These are phyloP conservation scores for Fusarium setosum DNA, from an alignment of 2,329 filamentous ascomycete genomes.

Conservation along the genomic window DNA sequence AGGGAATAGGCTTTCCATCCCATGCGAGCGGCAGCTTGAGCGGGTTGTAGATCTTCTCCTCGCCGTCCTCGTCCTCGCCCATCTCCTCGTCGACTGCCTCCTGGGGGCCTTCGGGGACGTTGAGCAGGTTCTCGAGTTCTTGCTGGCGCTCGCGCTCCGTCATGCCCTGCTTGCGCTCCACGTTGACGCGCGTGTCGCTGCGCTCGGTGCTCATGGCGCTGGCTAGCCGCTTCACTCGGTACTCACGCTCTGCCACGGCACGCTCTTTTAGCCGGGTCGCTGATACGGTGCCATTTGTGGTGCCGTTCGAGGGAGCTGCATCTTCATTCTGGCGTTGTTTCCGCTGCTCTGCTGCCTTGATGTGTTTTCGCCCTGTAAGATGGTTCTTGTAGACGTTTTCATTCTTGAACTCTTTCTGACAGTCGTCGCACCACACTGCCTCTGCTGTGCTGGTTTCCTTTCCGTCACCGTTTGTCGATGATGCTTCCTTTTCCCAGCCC, in stretches of 20 bases:
- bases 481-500: slow-evolving; percentile 77
- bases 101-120: slow-evolving; percentile 46
- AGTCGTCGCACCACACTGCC: slow-evolving; percentile 89
- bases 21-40: slow-evolving; percentile 95
- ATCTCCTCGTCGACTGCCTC: slow-evolving; percentile 64
- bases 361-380: slow-evolving; percentile 90
- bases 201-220: slow-evolving; percentile 88
- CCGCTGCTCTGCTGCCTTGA: slow-evolving; percentile 80
- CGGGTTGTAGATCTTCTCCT: slow-evolving; percentile 95
- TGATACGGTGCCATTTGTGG: slow-evolving; percentile 45
- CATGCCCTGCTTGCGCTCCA: slow-evolving; percentile 97
- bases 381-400: slow-evolving; percentile 94
- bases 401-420: slow-evolving; percentile 95
- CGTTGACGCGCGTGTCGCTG: slow-evolving; percentile 90
- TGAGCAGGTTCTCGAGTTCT: slow-evolving; percentile 89
- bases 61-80: slow-evolving; percentile 79
- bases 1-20: slow-evolving; percentile 99
- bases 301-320: slow-evolving; percentile 44
- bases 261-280: slow-evolving; percentile 82
- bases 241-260: slow-evolving; percentile 89
- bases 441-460: slow-evolving; percentile 58
- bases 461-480: slow-evolving; percentile 47
- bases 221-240: slow-evolving; percentile 82
- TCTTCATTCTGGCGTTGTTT: slow-evolving; percentile 60
- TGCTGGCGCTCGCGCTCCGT: slow-evolving; percentile 95